Conservation (phyloP, 352 stramenopile species). For the Globisporangium barbulae region DNA sequence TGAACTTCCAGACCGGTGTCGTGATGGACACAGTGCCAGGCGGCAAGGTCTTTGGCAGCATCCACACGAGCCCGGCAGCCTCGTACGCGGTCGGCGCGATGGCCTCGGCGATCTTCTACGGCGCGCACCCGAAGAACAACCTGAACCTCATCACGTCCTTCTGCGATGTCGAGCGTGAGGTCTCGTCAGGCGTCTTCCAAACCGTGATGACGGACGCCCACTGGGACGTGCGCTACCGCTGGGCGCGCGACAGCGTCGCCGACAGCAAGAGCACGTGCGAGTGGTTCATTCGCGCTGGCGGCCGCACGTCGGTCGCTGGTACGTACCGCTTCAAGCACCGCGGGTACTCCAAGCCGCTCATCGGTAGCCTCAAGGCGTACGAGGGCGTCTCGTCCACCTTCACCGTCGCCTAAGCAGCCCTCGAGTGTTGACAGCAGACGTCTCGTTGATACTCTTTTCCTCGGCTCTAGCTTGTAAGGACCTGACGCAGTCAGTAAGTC, state of each 20-base stretch:
- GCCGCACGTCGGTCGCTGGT: conserved; percentile 27
- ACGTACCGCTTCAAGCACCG: conserved; percentile 46
- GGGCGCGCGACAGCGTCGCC: conserved; percentile 23
- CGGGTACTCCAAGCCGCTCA: conserved; percentile 35
- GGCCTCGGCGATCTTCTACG: conserved; percentile 34
- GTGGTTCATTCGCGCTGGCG: conserved; percentile 37
- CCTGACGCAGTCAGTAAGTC: not conserved
- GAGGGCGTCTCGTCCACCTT: conserved; percentile 30
- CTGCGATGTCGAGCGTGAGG: conserved; percentile 43
- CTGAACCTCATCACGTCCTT: conserved; percentile 37
- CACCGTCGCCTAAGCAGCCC: conserved; percentile 14
- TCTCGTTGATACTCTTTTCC: not conserved
- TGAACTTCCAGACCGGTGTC: conserved; percentile 40
- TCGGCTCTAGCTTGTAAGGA: not conserved
- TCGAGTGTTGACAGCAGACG: not conserved
- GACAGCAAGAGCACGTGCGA: conserved; percentile 47
- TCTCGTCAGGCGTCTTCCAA: conserved; percentile 18
- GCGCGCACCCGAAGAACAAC: conserved; percentile 48
- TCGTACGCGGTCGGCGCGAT: conserved; percentile 32
- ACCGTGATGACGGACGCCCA: conserved; percentile 48
- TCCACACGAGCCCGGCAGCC: conserved; percentile 22
- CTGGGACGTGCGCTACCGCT: conserved; percentile 50
- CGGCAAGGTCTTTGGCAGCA: conserved; percentile 20
- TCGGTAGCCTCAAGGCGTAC: conserved; percentile 29
- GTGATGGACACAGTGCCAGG: conserved; percentile 25